Base-by-base conservation (phyloP, 495 filamentous ascomycete species). In the Penicillium flavigenum region DNA sequence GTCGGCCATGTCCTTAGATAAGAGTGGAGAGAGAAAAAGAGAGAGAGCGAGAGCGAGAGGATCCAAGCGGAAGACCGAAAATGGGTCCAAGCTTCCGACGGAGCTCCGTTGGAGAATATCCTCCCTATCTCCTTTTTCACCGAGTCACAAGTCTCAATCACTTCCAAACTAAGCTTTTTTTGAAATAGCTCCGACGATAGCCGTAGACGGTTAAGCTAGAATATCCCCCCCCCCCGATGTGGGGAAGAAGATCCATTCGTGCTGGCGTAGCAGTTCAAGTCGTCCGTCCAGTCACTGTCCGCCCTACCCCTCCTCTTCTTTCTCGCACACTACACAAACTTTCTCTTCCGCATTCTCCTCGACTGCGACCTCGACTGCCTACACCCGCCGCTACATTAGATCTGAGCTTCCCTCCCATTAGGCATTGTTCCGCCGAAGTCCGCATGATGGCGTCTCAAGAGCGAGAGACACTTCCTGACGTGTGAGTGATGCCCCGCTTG, bases 71-170 rank as follows among this genome's bases (percentile, higher is more conserved):
- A 84, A 82, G 68, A 81, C 59, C 72, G 34, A 81, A 86, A 64
- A 82, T 83, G 68, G 68, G 95, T 92, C 72, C 89, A 90, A 73
- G 80, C 81, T 47, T 57, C 72, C 70, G 65, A 60, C 72, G 65
- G 66, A 70, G 66, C 66, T 70, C 66, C 61, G 66, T 50, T 56
- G 42, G 31, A 44, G 26, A 55, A 61, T 39, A 44, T 16, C 60
- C 41, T 57, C 27, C 31, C 48, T 47, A 14, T 27, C 51, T 26
- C 10, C 19, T 32, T 17, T 34, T 34, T 34, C 31, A 34, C 31
- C 19, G 22, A 47, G 24, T 39, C n/a, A 1, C 36, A 8, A 9
- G 16, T 39, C n/a, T n/a, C 16, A 9, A 17, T n/a, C 36, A 2
- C 16, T 39, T 17, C n/a, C 2, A 39, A 39, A 9, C 36, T n/a